Base-by-base conservation (phyloP, 2,329 filamentous ascomycete species). In the Cercospora berteroae region DNA sequence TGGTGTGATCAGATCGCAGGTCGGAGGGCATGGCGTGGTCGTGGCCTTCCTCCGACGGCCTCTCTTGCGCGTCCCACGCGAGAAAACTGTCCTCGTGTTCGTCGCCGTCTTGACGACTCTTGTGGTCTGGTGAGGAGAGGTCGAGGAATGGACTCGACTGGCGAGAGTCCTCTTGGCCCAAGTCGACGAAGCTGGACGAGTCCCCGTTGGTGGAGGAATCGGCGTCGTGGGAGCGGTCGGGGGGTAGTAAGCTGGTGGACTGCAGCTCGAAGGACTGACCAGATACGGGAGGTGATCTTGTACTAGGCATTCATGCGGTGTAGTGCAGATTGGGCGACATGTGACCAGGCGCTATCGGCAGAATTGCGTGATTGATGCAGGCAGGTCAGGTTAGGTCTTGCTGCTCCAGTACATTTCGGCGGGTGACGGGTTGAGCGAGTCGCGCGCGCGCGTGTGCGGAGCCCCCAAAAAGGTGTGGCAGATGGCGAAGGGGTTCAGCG, bases 1-100 rank as follows among this genome's bases (percentile, higher is more conserved):
- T 65, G 23, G 65, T 29, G 31, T 63, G 58, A 23, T 67, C 76
- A 20, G 81, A 78, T 63, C 83, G 77, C 71, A 86, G 77, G 70
- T 84, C 82, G 2, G 82, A 84, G 58, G 83, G 83, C 83, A 85
- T 85, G 67, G 77, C 77, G 64, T 73, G 72, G 70, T 79, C 77
- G 64, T 71, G 69, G 44, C 71, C 68, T 63, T 72, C 67, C 52
- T 66, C 63, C 36, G 31, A 65, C 58, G 75, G 66, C 62, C 71
- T 71, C 48, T 75, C 70, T 44, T 78, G 78, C 69, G 81, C 79
- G 78, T 81, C 80, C 81, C 80, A 82, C 67, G 80, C 77, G 69
- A 81, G 82, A 29, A 79, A 79, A 74, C 78, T 73, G 72, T 80
- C 77, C 60, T 75, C 70, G 52, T 72, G 69, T 48, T 73, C 66